Percentiles rank a stretch among this genome's conserved stretches.
Conservation (phyloP, 2,329 filamentous ascomycete genomes). For the Talaromyces sp. region DNA sequence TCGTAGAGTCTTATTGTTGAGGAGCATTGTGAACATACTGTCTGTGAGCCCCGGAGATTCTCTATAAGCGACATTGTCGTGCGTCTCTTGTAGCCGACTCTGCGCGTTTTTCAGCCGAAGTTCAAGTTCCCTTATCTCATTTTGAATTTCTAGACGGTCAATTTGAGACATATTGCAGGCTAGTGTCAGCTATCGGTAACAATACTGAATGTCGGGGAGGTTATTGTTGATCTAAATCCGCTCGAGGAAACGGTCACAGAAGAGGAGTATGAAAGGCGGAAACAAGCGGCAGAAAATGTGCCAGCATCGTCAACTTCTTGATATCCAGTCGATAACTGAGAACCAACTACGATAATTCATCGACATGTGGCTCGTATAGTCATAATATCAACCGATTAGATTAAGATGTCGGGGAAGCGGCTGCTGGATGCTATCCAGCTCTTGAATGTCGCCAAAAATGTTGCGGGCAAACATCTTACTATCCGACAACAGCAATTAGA, state of each 20-base stretch:
- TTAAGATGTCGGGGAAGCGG: constrained; percentile 58
- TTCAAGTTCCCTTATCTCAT: constrained; percentile 50
- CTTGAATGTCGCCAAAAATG: constrained; percentile 65
- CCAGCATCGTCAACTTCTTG: not conserved
- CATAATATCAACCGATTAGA: not conserved
- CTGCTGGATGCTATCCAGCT: constrained; percentile 70
- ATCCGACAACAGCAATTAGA: constrained; percentile 63
- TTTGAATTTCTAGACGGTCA: constrained; percentile 27
- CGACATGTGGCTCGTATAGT: constrained; percentile 5
- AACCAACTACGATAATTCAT: not conserved
- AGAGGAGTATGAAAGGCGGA: constrained; percentile 10
- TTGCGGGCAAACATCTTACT: constrained; percentile 63
- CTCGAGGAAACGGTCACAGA: not conserved
- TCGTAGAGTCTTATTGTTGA: not conserved
- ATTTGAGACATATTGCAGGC: constrained; percentile 12
- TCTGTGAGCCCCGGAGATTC: constrained; percentile 10
- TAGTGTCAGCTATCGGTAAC: not conserved
- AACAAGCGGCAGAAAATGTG: constrained; percentile 20
- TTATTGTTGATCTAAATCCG: not conserved
- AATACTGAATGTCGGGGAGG: not conserved
- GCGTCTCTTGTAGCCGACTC: constrained; percentile 37
- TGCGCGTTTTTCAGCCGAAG: constrained; percentile 48
- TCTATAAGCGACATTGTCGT: constrained; percentile 15
- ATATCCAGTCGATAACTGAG: not conserved
- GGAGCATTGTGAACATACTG: constrained; percentile 17